Evolutionary conservation across 345 rosid species (phyloP), one percentile per base, ranked within the genome.

Genomic region (Rhizophora apiculata): DNA sequence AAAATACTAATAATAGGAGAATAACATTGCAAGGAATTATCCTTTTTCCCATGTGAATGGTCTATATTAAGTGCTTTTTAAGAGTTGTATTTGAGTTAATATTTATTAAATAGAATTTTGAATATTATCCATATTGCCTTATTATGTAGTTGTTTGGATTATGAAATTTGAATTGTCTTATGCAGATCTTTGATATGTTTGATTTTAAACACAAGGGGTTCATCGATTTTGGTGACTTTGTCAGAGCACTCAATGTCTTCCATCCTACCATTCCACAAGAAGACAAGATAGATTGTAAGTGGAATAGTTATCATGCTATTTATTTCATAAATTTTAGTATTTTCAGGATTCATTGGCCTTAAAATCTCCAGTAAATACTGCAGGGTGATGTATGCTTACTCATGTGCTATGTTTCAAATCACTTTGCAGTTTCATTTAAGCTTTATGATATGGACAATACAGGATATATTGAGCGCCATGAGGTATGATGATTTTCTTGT

Each of bases 201-300:
- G 98, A 96, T 80, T 93, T 82, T 29, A 92, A 96, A 84, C 82
- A 82, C 48, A 96, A 89, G 76, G 99, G 96, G 69, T 86, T 85
- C 63, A 92, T 96, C 36, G 98, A 96, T 76, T 96, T 96, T 68
- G 88, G 94, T 34, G 99, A 96, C 79, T 96, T 96, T 82, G 99
- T 90, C 13, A 81, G 94, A 75, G 82, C 95, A 52, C 92, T 96
- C 39, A 85, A 79, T 71, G 96, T 92, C 69, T 96, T 96, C 78
- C 99, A 92, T 75, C 99, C 97, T 19, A 92, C 2, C 31, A 29
- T 29, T 2, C 71, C 97, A 21, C 83, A 79, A 72, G 96, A 96
- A 77, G 94, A 84, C 62, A 96, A 96, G 84, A 87, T 88, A 26
- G 88, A 86, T 65, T 96, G 99, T 96, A 82, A 84, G 99, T 84